Base-by-base conservation (phyloP, 228 moss, liverwort and hornwort genomes). In the Sphagnum magellanicum region DNA sequence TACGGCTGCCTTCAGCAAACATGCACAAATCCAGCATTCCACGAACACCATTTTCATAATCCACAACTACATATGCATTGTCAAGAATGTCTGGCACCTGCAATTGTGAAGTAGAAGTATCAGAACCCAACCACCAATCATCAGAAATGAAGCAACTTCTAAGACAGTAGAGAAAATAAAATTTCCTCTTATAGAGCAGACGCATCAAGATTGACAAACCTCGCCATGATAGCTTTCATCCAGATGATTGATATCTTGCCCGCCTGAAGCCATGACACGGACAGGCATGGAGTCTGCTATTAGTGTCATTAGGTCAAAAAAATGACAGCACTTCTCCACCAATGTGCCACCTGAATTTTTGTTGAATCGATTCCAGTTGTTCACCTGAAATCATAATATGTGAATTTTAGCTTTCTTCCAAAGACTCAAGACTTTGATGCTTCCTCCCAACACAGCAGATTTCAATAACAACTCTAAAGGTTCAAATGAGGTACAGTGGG, bases 291-390 rank as follows among this genome's bases (percentile, higher is more conserved):
- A 90, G 16, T 75, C 71, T 11, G 90, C 68, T 6, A 93, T 93
- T 61, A 93, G 74, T 7, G 90, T 92, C 92, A 98, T 98, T 10
- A 93, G 98, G 73, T 98, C 98, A 67, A 98, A 98, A 71, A 98
- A 98, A 70, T 98, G 98, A 64, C 98, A 98, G 73, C 98, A 98
- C 61, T 98, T 98, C 61, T 98, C 98, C 67, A 98, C 98, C 61
- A 98, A 77, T n/a, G 98, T 98, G 50, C 98, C 98, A 53, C 98
- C 98, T 0, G 93, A 87, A 48, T 98, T 98, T 63, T 67, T 73
- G 78, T 93, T 98, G 74, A 98, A 98, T 16, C 98, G 90, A 63
- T 98, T 98, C 98, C 98, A 98, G 67, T 98, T 89, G 5, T 92
- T 72, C 4, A 98, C 84, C 89, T 89, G 81, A 16, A 32, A 6